Evolutionary conservation across 2,329 filamentous ascomycete genomes (phyloP).

Genomic region (Annulohypoxylon truncatum): DNA sequence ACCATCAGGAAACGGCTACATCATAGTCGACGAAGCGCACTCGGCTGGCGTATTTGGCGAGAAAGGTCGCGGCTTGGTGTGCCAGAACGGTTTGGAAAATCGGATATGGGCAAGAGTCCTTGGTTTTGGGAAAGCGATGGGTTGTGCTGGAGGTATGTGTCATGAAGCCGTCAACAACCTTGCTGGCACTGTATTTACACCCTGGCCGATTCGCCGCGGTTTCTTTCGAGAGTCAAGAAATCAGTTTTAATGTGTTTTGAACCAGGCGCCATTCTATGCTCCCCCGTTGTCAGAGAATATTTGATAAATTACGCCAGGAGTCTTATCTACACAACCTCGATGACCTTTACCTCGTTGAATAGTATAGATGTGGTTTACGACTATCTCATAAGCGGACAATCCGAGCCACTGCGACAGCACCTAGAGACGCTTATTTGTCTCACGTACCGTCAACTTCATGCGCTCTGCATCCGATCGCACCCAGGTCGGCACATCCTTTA

Average conservation of each 20-base stretch:
- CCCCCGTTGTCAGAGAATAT: conserved; percentile 68
- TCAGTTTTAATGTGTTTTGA: conserved; percentile 35
- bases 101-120: conserved; percentile 69
- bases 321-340: conserved; percentile 79
- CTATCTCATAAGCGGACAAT: conserved; percentile 45
- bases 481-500: conserved; percentile 38
- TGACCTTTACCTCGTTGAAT: conserved; percentile 66
- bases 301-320: conserved; percentile 81
- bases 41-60: conserved; percentile 70
- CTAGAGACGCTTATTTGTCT: conserved; percentile 59
- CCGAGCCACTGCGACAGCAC: conserved; percentile 51
- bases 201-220: rapidly evolving
- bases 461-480: conserved; percentile 43
- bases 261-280: conserved; percentile 72
- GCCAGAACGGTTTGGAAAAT: conserved; percentile 65
- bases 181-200: neutral
- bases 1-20: conserved; percentile 67
- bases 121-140: conserved; percentile 76
- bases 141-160: conserved; percentile 74
- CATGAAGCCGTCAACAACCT: neutral
- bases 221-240: neutral
- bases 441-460: conserved; percentile 56
- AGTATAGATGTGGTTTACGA: conserved; percentile 49
- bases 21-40: conserved; percentile 77
- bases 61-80: conserved; percentile 68